A percentile compares a stretch with the other conserved stretches of the same genome.
Conservation (phyloP, 2,329 filamentous ascomycete genomes). For the Beauveria sp. region DNA sequence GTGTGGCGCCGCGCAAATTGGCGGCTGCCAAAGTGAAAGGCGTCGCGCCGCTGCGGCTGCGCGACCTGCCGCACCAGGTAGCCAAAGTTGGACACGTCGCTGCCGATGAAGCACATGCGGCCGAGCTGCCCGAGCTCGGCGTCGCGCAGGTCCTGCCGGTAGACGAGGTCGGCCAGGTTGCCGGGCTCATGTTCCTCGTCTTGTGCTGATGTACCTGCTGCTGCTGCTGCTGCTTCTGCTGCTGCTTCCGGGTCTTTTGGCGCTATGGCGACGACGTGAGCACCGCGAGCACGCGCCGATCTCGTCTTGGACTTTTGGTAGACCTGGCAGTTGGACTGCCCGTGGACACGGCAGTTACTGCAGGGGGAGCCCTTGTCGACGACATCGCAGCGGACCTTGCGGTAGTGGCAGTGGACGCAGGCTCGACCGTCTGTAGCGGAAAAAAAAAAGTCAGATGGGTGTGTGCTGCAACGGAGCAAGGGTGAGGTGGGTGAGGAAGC, state of each 20-base stretch:
- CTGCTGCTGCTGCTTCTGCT: not conserved
- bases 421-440: constrained; percentile 27
- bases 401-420: constrained; percentile 40
- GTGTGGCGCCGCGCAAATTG: constrained; percentile 29
- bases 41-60: constrained; percentile 17
- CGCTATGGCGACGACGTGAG: not conserved
- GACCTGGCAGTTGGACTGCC: constrained; percentile 34
- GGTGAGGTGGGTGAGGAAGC: not conserved
- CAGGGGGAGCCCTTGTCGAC: constrained; percentile 38
- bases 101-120: constrained; percentile 46
- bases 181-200: constrained; percentile 35
- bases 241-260: not conserved
- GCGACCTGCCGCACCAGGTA: constrained; percentile 44
- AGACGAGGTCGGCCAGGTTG: constrained; percentile 42
- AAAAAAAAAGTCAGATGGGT: not conserved
- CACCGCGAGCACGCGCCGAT: not conserved
- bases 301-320: constrained; percentile 41
- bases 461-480: not conserved
- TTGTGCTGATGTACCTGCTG: constrained; percentile 9
- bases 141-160: constrained; percentile 36
- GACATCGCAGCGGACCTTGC: constrained; percentile 45
- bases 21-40: constrained; percentile 28
- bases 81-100: constrained; percentile 48
- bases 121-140: constrained; percentile 40
- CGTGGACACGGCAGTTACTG: constrained; percentile 37